A percentile compares a stretch with the other conserved stretches of the same genome.
Evolutionary conservation across 2,329 filamentous ascomycete species (phyloP).

Genomic region (Colletotrichum tofieldiae): DNA sequence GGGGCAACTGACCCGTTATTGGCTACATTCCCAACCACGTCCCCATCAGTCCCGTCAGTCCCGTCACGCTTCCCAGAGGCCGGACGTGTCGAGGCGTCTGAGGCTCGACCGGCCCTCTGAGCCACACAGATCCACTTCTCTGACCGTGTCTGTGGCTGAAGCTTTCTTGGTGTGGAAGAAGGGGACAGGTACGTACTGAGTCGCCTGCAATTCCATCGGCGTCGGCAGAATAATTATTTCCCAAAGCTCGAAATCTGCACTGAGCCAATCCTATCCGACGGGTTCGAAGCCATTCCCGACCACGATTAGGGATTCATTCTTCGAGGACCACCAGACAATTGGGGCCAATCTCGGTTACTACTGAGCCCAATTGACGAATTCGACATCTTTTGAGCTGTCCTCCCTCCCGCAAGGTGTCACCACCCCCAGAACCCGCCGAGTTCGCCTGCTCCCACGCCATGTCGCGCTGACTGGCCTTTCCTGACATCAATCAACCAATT

Average conservation of each 20-base stretch:
- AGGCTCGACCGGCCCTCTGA: background rate
- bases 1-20: constrained; percentile 68
- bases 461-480: constrained; percentile 32
- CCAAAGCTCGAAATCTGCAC: constrained; percentile 38
- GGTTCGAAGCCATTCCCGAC: constrained; percentile 18
- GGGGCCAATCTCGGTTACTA: too few species aligned
- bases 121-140: background rate
- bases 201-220: constrained; percentile 11
- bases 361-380: background rate
- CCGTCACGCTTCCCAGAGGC: constrained; percentile 21
- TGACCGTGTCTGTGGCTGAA: constrained; percentile 24
- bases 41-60: constrained; percentile 3
- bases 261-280: constrained; percentile 8
- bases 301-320: background rate
- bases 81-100: constrained; percentile 30
- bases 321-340: background rate
- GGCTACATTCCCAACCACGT: constrained; percentile 48
- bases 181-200: constrained; percentile 8
- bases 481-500: constrained; percentile 10
- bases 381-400: background rate
- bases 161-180: background rate
- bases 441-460: constrained; percentile 23
- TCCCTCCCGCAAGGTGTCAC: background rate
- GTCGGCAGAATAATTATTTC: constrained; percentile 40
- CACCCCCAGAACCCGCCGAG: background rate